Evolutionary conservation across 345 rosid species (phyloP), one percentile per base, ranked within the genome.

Genomic region (Cardamine resedifolia): DNA sequence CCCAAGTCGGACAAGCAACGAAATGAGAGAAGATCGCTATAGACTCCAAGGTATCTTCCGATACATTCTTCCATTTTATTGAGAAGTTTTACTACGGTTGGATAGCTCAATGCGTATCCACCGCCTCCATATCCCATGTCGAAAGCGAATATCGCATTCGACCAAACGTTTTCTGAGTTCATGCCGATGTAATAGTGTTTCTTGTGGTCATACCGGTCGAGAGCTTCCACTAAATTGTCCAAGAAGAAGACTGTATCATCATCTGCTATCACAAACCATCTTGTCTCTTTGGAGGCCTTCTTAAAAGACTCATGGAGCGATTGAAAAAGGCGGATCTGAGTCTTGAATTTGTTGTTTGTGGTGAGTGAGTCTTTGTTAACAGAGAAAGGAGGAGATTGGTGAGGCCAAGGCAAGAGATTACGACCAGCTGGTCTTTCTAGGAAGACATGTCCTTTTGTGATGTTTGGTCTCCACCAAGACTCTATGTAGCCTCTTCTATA

Each of bases 101-200:
- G 74, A 52, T 84, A 86, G 62, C 96, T 90, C 74, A 88, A 58
- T 57, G 88, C 91, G 47, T 82, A 84, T 8, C 96, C 94, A 11
- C 82, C 89, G 18, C 96, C 96, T 30, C 96, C 96, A 59, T 71
- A 88, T 3, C 81, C 96, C 96, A 90, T 88, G 10, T 84, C 83
- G 10, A 88, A 90, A 4, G 88, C 67, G 30, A 85, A 80, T 27
- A 71, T 33, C 5, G 50, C 70, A 47, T 86, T 86, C 0, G 86
- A 77, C 64, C 57, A 58, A 4, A 84, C 24, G 53, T 77, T 68
- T 59, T 88, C 94, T 0, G 90, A 86, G 53, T 58, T 81, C 53
- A 77, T 67, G 6, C 96, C 91, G 3, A 86, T 82, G 72, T 88
- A 90, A 9, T 71, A 49, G 21, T 79, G 78, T 39, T 83, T 78